Evolutionary conservation across 176 grass and related monocot genomes (phyloP), one percentile per base, ranked within the genome.

Genomic region (Microstegium vimineum): DNA sequence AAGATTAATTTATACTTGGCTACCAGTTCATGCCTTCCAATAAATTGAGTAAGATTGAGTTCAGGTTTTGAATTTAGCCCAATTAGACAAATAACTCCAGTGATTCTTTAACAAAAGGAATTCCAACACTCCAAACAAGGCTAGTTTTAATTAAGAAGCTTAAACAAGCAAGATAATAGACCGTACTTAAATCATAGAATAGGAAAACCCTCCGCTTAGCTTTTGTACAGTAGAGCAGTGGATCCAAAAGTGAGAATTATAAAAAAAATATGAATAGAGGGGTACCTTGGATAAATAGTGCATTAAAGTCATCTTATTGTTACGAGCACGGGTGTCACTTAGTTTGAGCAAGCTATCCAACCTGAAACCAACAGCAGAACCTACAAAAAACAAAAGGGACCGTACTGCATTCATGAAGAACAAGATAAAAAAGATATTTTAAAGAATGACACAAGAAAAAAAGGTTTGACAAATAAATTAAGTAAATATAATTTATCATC

Each of bases 281-380:
- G 18, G 47, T 81, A 98, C 96, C 96, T 98, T 98, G 77, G 90
- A 95, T 77, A 98, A 90, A 87, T 95, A 98, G 90, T 98, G 96
- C 96, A 98, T 98, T 82, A 98, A 85, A 66, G 95, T 98, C 87
- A 91, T 95, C 87, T 95, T 98, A 82, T 98, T 98, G 84, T 98
- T 98, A 37, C 91, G 93, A 77, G 93, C 96, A 62, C 96, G 93
- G 14, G 96, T 98, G 62, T 98, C 96, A 43, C 89, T 93, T 81
- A 98, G 81, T 90, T 95, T 98, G 63, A 98, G 92, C 87, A 98
- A 90, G 80, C 96, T 98, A 82, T 98, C 96, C 89, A 95, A 91
- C 83, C 96, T 93, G 74, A 98, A 98, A 69, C 96, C 96, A 93
- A 98, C 91, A 80, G 96, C 96, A 90, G 93, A 95, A 81, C 96